Conservation (phyloP, 345 rosid genomes). For the Streptanthus diversifolius region DNA sequence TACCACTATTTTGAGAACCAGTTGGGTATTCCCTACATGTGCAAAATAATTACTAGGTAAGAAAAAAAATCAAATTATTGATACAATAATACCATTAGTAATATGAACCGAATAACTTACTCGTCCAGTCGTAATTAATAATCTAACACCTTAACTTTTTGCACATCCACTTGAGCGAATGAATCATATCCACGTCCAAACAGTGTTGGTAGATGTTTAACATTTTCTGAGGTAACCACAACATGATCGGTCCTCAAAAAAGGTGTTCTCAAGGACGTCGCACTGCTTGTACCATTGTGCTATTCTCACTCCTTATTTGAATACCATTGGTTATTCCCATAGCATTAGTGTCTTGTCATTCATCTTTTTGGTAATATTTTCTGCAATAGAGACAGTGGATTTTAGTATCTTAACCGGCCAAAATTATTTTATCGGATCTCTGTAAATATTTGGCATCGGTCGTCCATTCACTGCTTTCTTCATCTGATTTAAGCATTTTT, state of each 20-base stretch:
- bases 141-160: too few relatives aligned
- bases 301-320: not conserved
- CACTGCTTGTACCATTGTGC: not conserved
- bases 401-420: not conserved
- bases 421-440: not conserved
- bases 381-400: not conserved
- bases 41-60: not conserved
- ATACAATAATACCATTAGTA: not conserved
- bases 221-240: not conserved
- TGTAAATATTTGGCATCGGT: not conserved
- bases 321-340: not conserved
- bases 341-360: not conserved
- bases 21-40: not conserved
- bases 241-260: not conserved
- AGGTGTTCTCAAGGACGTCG: not conserved
- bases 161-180: too few relatives aligned
- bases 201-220: not conserved
- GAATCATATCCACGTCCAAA: too few relatives aligned
- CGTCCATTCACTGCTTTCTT: not conserved
- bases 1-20: not conserved
- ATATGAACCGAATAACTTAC: too few relatives aligned
- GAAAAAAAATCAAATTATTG: not conserved
- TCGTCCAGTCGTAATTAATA: too few relatives aligned
- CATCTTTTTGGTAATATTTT: not conserved
- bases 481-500: not conserved